Evolutionary conservation across 495 filamentous ascomycete genomes (phyloP).

Genomic region (Aspergillus cavernicola): DNA sequence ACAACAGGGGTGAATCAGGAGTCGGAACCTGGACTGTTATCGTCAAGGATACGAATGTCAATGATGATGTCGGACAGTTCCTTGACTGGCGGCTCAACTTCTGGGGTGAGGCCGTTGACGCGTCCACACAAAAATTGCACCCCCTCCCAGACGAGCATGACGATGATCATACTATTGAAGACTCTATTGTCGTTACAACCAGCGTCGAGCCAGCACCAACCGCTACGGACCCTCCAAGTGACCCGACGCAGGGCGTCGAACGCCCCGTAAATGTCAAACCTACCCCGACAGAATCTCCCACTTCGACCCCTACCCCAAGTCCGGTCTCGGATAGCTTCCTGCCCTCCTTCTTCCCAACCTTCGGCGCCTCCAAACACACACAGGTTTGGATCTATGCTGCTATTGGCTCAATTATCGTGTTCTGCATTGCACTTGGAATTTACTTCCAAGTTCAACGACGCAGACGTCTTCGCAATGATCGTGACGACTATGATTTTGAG

Average conservation of each 20-base stretch:
- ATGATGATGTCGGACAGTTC: constrained; percentile 72
- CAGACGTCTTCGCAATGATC: constrained; percentile 69
- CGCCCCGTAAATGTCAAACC: constrained; percentile 69
- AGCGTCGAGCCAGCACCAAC: constrained; percentile 44
- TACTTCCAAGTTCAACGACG: constrained; percentile 78
- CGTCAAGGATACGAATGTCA: constrained; percentile 80
- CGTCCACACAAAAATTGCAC: constrained; percentile 61
- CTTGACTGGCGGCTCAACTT: constrained; percentile 91
- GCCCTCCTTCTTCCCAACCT: constrained; percentile 90
- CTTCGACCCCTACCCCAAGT: constrained; percentile 44
- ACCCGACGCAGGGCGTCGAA: constrained; percentile 68
- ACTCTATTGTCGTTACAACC: constrained; percentile 51
- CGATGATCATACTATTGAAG: constrained; percentile 70
- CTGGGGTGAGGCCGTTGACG: constrained; percentile 85
- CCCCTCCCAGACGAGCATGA: constrained; percentile 84
- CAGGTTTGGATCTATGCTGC: constrained; percentile 95
- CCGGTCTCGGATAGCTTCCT: constrained; percentile 58
- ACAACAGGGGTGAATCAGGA: constrained; percentile 76
- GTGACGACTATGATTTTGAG: constrained; percentile 93
- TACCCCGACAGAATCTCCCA: constrained; percentile 29
- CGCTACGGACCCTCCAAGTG: constrained; percentile 38
- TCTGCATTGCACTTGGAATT: constrained; percentile 72
- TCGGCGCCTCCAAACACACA: constrained; percentile 84
- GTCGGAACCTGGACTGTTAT: constrained; percentile 86
- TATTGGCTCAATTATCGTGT: constrained; percentile 75